A percentile compares a stretch with the other conserved stretches of the same genome.
phyloP scores from a whole-genome alignment of 1,139 yeast species.

The Pichia sp. region DNA sequence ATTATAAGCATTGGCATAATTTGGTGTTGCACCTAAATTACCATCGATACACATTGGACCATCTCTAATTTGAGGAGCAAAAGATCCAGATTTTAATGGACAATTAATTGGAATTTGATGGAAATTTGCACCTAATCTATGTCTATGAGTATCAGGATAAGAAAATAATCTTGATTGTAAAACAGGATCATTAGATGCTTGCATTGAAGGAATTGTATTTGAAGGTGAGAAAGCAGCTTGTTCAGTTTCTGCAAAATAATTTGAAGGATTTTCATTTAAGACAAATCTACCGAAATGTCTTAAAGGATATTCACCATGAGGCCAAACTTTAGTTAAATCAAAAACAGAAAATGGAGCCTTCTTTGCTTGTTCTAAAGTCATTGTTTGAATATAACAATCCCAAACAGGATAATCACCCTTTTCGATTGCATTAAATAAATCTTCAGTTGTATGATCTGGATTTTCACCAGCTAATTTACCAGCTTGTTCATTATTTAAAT shows the following conservation, averaged over 20 bases:
- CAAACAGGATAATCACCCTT: conserved; percentile 57
- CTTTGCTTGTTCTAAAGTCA: conserved; percentile 68
- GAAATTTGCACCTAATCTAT: conserved; percentile 65
- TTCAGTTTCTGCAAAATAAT: conserved; percentile 77
- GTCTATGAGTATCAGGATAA: conserved; percentile 76
- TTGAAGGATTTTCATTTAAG: conserved; percentile 66
- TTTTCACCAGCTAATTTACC: conserved; percentile 47
- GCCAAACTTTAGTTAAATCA: conserved; percentile 78
- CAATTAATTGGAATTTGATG: conserved; percentile 71
- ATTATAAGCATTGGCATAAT: conserved; percentile 56
- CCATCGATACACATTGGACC: conserved; percentile 82
- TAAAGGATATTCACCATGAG: conserved; percentile 68
- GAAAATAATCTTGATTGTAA: conserved; percentile 80
- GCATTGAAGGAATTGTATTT: conserved; percentile 78
- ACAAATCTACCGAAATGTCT: conserved; percentile 66
- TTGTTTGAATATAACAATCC: conserved; percentile 62
- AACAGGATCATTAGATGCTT: conserved; percentile 82
- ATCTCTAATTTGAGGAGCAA: conserved; percentile 56
- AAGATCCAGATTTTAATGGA: conserved; percentile 49
- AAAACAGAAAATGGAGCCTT: conserved; percentile 50
- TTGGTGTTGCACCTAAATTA: conserved; percentile 80
- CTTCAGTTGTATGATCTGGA: conserved; percentile 59
- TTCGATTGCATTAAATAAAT: conserved; percentile 52
- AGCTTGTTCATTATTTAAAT: conserved; percentile 51
- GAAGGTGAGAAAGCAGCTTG: conserved; percentile 81